A percentile compares a stretch with the other conserved stretches of the same genome.
phyloP scores from a whole-genome alignment of 768 basidiomycete species.

The Pulveroboletus sp. region DNA sequence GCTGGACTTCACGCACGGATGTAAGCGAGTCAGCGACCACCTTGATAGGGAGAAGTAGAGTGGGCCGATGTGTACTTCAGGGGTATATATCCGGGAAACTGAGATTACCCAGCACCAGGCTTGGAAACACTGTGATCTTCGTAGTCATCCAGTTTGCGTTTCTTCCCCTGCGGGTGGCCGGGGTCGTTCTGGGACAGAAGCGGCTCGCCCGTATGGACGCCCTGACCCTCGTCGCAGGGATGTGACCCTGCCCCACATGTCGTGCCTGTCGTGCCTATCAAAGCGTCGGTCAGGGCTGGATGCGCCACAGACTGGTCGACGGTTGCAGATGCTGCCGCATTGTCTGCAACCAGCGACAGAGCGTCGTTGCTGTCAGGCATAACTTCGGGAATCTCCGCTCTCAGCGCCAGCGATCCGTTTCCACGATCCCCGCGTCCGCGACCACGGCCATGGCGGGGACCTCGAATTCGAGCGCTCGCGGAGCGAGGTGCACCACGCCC shows the following conservation, averaged over 20 bases:
- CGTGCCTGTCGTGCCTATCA: background rate
- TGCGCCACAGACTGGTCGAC: background rate
- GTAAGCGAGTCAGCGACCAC: no score
- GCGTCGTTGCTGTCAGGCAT: background rate
- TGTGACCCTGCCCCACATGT: background rate
- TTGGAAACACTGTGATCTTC: slow-evolving; percentile 1
- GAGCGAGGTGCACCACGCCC: background rate
- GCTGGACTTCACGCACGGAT: no score
- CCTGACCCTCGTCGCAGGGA: background rate
- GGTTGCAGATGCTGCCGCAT: background rate
- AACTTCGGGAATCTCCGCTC: background rate
- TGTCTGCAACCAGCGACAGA: no score
- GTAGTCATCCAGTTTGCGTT: slow-evolving; percentile 19
- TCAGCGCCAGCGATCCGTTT: background rate
- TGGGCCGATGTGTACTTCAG: background rate
- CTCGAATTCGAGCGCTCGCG: background rate
- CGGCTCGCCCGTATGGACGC: background rate
- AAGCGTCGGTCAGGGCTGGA: background rate
- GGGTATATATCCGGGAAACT: no score
- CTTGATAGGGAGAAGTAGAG: no score
- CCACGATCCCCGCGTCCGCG: background rate
- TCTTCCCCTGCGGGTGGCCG: slow-evolving; percentile 12
- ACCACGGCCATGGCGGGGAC: background rate
- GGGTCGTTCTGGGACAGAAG: background rate
- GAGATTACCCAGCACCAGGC: background rate